Evolutionary conservation across 495 filamentous ascomycete species (phyloP), one percentile per base, ranked within the genome.

Genomic region (Chaetomidium leptoderma): DNA sequence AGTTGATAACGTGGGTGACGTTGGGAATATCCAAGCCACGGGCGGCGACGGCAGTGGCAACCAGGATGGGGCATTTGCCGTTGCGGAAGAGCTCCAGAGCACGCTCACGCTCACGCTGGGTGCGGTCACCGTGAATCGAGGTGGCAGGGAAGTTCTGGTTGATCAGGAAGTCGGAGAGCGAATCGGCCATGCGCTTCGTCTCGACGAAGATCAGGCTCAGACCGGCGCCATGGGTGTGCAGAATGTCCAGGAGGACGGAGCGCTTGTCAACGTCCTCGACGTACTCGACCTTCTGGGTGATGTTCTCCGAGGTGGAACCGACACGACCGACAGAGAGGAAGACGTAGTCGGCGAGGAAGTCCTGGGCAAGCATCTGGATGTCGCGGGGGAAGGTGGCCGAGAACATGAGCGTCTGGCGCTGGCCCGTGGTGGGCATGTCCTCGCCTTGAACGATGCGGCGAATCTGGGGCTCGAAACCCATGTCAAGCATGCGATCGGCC

Each of bases 381-480:
- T 97, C 93, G 62, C 93, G 88, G 55, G 95, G 93, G 83, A 98
- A 98, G 51, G 93, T 98, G 68, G 92, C 92, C 23, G 92, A 97
- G 74, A 98, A 98, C 93, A 98, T 98, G 78, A 98, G 92, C 40
- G 93, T 96, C 75, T 97, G 95, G 67, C 95, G 91, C 64, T 80
- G 75, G 57, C 88, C 78, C 59, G 91, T 89, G 44, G 76, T 74
- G 35, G 95, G 93, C 93, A 97, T 97, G 69, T 98, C 93, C 76
- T 96, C 93, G 60, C 89, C 90, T 75, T 98, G 92, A 24, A 98
- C 92, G 65, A 98, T 97, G 63, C 93, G 88, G 63, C 93, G 92
- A 72, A 98, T 97, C 75, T 98, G 93, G 66, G 93, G 93, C 80
- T 98, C 93, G 81, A 98, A 98, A 88, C 93, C 93, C 93, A 98